Conservation (phyloP, 2,329 filamentous ascomycete species). For the Fusarium buharicum region DNA sequence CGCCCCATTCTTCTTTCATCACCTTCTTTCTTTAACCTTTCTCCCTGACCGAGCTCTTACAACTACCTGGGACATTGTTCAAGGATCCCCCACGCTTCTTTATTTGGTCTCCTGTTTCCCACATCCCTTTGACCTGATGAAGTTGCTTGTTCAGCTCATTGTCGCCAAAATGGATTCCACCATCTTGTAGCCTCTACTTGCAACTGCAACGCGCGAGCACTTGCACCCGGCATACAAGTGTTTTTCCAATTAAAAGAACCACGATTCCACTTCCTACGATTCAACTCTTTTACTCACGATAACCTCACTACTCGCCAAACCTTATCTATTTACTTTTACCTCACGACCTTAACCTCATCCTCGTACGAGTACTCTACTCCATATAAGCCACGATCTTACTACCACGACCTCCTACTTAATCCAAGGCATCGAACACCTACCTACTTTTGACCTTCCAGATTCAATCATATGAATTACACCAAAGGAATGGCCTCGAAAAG, state of each 20-base stretch:
- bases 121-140: constrained; percentile 28
- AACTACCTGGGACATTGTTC: constrained; percentile 16
- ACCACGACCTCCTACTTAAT: background rate
- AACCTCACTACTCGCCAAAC: constrained; percentile 18
- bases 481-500: constrained; percentile 41
- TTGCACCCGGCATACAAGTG: constrained; percentile 30
- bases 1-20: constrained; percentile 36
- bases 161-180: constrained; percentile 43
- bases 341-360: constrained; percentile 1
- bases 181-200: constrained; percentile 39
- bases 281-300: constrained; percentile 27
- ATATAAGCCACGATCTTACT: constrained; percentile 2
- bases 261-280: constrained; percentile 10
- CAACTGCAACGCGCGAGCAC: constrained; percentile 39
- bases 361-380: background rate
- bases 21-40: constrained; percentile 35
- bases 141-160: constrained; percentile 40
- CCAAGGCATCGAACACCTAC: constrained; percentile 1
- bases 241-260: constrained; percentile 32
- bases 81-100: constrained; percentile 40
- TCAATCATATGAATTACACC: constrained; percentile 13
- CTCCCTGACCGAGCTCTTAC: constrained; percentile 43
- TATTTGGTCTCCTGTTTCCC: constrained; percentile 40
- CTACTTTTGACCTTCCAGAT: background rate
- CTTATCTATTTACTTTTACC: constrained; percentile 14